Evolutionary conservation across 345 rosid species (phyloP).

Genomic region (Pelargonium nanum): DNA sequence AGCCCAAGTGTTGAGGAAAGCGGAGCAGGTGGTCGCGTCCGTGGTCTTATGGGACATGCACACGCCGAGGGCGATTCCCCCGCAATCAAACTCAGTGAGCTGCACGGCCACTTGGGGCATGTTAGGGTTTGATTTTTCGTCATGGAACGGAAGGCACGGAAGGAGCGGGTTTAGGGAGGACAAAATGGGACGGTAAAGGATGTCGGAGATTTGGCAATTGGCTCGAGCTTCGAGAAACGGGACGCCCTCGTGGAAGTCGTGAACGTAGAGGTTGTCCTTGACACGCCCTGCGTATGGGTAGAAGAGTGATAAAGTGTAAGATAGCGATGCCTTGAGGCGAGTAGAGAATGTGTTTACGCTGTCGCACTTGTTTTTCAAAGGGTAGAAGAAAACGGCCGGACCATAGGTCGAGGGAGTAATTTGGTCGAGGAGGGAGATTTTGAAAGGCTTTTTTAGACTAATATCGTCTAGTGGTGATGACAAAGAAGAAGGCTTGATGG

Average conservation of each 20-base stretch:
- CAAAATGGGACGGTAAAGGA: neutral
- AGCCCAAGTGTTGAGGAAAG: slow-evolving; percentile 9
- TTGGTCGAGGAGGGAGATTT: neutral
- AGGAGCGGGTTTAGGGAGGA: slow-evolving; percentile 5
- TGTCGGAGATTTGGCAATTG: neutral
- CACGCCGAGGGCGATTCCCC: slow-evolving; percentile 8
- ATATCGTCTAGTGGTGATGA: neutral
- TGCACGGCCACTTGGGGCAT: slow-evolving; percentile 5
- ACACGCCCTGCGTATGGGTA: neutral
- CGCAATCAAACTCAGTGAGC: slow-evolving; percentile 12
- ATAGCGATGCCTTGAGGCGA: neutral
- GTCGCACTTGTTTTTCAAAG: neutral
- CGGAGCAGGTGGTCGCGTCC: slow-evolving; percentile 4
- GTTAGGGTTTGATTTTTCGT: neutral
- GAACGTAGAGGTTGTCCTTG: neutral
- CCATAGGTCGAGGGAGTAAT: neutral
- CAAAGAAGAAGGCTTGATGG: neutral
- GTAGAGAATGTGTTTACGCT: neutral
- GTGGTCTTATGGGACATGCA: slow-evolving; percentile 5
- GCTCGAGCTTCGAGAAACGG: neutral
- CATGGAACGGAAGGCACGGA: slow-evolving; percentile 2
- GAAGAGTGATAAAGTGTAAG: neutral
- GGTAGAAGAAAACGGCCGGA: neutral
- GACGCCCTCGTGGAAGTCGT: slow-evolving; percentile 1
- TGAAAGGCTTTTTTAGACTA: neutral